phyloP scores from a whole-genome alignment of 495 filamentous ascomycete species.

The Neurospora tetraspora region DNA sequence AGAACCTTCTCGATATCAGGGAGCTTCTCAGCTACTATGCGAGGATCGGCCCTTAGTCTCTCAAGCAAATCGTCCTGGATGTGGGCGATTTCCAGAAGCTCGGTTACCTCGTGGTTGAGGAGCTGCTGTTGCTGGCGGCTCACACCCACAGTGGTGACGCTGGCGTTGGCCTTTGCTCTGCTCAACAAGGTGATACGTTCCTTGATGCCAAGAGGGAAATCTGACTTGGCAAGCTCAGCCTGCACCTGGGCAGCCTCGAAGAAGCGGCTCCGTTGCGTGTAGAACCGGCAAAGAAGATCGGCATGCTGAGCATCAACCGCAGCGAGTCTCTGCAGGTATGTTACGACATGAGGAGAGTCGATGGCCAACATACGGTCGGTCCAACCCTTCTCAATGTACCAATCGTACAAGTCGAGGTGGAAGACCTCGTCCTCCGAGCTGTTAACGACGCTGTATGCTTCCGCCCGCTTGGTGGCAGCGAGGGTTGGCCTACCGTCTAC shows the following conservation, averaged over 20 bases:
- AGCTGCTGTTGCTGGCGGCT: conserved; percentile 65
- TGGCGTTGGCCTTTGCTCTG: conserved; percentile 77
- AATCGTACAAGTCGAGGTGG: conserved; percentile 89
- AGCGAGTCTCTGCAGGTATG: conserved; percentile 72
- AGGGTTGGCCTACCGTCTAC: conserved; percentile 69
- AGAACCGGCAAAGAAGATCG: conserved; percentile 88
- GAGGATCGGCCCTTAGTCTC: conserved; percentile 59
- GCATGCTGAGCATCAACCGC: conserved; percentile 59
- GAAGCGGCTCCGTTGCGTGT: conserved; percentile 66
- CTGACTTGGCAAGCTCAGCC: conserved; percentile 68
- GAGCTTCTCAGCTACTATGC: conserved; percentile 51
- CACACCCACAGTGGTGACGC: conserved; percentile 59
- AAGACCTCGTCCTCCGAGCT: conserved; percentile 84
- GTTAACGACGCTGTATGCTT: conserved; percentile 82
- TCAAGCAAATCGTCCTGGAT: conserved; percentile 90
- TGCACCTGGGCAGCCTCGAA: conserved; percentile 83
- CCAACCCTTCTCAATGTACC: conserved; percentile 80
- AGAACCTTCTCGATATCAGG: conserved; percentile 52
- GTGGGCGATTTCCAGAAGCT: conserved; percentile 83
- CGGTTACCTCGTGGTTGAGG: conserved; percentile 70
- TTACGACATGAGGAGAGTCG: conserved; percentile 71
- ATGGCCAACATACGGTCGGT: conserved; percentile 74
- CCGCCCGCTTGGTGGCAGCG: conserved; percentile 64
- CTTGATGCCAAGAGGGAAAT: conserved; percentile 62
- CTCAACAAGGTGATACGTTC: conserved; percentile 82